Base-by-base conservation (phyloP, 768 basidiomycete species). In the Crassisporium funariophilum region DNA sequence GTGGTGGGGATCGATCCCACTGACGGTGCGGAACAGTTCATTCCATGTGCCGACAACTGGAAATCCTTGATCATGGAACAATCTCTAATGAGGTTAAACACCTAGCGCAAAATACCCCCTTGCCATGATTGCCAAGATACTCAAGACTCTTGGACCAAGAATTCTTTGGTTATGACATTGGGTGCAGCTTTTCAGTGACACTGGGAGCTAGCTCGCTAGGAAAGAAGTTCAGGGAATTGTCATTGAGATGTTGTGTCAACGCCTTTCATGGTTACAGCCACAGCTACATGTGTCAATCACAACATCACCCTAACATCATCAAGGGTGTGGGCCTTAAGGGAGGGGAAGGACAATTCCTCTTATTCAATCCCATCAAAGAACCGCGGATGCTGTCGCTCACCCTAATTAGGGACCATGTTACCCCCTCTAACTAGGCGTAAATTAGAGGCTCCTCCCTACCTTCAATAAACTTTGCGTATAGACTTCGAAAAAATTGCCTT, bases 31-130 rank as follows among this genome's bases (percentile, higher is more conserved):
- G n/a, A n/a, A n/a, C n/a, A n/a, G n/a, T n/a, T n/a, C n/a, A n/a
- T n/a, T n/a, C n/a, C n/a, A n/a, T n/a, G n/a, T n/a, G n/a, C n/a
- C n/a, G n/a, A n/a, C n/a, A n/a, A n/a, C n/a, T n/a, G n/a, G n/a
- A n/a, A n/a, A n/a, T n/a, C n/a, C n/a, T n/a, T n/a, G n/a, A 20
- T 34, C 4, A 31, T 31, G 15, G 20, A 4, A 45, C 19, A 34
- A 9, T 37, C n/a, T n/a, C n/a, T n/a, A n/a, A n/a, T n/a, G n/a
- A n/a, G n/a, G n/a, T n/a, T n/a, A n/a, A n/a, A n/a, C n/a, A n/a
- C n/a, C n/a, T n/a, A 54, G 52, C 4, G 33, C 48, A 6, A 54
- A 54, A 16, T 54, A 43, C 25, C 52, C 44, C 2, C 44, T 54
- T 4, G 47, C 52, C 5, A 25, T 54, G 6, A 24, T 50, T 10